Evolutionary conservation across 2,329 filamentous ascomycete genomes (phyloP).

Genomic region (Aspergillus aculeatus): DNA sequence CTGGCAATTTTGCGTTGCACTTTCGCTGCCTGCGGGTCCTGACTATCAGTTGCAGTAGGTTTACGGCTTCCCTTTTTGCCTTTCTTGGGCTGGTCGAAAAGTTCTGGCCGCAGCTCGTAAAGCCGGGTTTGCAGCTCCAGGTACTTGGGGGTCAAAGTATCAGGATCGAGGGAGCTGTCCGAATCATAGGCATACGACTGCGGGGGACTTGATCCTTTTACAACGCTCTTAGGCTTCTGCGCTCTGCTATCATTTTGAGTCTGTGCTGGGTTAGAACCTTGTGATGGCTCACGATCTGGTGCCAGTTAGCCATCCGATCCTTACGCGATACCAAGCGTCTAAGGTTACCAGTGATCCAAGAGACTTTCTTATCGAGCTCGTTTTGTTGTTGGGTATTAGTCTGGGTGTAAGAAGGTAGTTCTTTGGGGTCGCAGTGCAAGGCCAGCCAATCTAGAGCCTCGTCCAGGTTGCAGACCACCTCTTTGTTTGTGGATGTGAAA

Average conservation of each 20-base stretch:
- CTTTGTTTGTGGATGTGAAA: constrained; percentile 53
- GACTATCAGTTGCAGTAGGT: constrained; percentile 17
- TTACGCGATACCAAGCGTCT: constrained; percentile 12
- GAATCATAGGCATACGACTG: constrained; percentile 36
- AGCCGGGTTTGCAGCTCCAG: constrained; percentile 69
- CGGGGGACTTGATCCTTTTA: constrained; percentile 24
- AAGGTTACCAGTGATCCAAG: constrained; percentile 39
- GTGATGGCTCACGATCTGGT: constrained; percentile 31
- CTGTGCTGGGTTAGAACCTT: constrained; percentile 26
- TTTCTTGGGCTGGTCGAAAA: constrained; percentile 44
- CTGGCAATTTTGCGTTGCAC: constrained; percentile 71
- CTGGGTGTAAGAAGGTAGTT: constrained; percentile 70
- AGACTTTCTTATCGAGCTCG: constrained; percentile 32
- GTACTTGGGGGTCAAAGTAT: constrained; percentile 73
- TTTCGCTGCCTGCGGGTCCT: constrained; percentile 56
- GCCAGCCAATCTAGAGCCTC: constrained; percentile 89
- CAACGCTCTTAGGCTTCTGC: constrained; percentile 26
- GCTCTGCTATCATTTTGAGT: constrained; percentile 24
- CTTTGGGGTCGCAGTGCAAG: constrained; percentile 66
- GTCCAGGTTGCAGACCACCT: constrained; percentile 78
- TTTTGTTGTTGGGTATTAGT: constrained; percentile 28
- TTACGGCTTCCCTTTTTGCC: constrained; percentile 41
- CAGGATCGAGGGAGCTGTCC: constrained; percentile 71
- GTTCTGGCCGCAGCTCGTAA: constrained; percentile 60
- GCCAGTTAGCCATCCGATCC: constrained; percentile 26